A percentile compares a stretch with the other conserved stretches of the same genome.
phyloP scores from a whole-genome alignment of 2,329 filamentous ascomycete species.

The Neofusicoccum laricinum region DNA sequence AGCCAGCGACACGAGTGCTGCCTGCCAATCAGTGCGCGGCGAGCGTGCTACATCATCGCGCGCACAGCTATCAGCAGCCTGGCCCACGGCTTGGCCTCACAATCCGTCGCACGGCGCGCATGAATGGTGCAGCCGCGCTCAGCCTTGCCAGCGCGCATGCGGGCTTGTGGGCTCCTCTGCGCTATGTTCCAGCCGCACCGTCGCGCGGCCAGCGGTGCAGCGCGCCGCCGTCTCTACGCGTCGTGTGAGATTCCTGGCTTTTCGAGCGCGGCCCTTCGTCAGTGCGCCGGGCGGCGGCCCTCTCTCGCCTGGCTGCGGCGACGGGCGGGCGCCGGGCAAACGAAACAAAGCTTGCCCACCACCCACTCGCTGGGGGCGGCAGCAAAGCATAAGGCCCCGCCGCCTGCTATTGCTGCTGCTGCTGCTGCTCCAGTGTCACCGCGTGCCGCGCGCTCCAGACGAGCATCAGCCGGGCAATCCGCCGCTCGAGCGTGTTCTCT shows the following conservation, averaged over 20 bases:
- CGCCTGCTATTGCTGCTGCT: background rate
- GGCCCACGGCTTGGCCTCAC: background rate
- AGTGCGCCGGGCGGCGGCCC: background rate
- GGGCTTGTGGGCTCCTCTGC: background rate
- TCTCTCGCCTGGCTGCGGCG: background rate
- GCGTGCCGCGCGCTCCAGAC: background rate
- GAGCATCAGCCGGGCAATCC: background rate
- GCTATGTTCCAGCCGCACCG: background rate
- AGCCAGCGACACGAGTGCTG: background rate
- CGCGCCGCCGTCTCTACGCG: background rate
- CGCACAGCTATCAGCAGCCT: background rate
- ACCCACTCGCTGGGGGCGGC: background rate
- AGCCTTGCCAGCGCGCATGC: background rate
- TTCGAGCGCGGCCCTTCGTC: background rate
- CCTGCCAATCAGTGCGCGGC: conserved; percentile 3
- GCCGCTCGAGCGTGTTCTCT: background rate
- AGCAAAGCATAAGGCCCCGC: background rate
- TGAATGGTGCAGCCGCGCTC: conserved; percentile 1
- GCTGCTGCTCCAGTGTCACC: background rate
- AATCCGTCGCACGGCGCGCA: background rate
- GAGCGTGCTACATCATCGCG: conserved; percentile 11
- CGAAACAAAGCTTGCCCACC: background rate
- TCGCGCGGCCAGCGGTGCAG: background rate
- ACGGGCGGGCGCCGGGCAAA: background rate
- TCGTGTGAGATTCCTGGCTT: background rate